These are phyloP conservation scores for Ajuga chamaepitys DNA, from an alignment of 257 asterid species.

Conservation along the genomic window DNA sequence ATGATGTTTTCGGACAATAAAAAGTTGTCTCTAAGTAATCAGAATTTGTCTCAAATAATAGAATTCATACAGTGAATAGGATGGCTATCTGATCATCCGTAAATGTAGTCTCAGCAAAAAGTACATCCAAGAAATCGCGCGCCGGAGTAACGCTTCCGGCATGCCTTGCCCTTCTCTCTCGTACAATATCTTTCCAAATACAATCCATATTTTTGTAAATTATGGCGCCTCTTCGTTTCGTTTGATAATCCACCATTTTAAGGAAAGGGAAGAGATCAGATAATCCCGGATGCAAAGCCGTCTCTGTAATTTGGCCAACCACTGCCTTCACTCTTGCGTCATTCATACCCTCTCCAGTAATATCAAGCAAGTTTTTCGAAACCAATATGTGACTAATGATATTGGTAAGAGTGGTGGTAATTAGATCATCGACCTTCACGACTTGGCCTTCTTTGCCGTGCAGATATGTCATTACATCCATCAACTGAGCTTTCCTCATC, in stretches of 20 bases:
- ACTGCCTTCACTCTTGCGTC: neutral
- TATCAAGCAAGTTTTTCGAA: neutral
- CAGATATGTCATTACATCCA: neutral
- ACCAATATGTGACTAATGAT: too few relatives aligned
- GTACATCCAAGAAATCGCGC: neutral
- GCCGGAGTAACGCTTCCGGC: neutral
- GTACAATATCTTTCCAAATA: neutral
- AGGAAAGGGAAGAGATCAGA: neutral
- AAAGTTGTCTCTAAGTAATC: too few relatives aligned
- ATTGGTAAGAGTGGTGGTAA: too few relatives aligned
- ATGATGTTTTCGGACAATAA: too few relatives aligned
- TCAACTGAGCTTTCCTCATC: neutral
- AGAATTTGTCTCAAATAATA: too few relatives aligned
- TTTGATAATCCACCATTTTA: neutral
- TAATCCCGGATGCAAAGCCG: too few relatives aligned
- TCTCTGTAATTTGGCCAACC: neutral
- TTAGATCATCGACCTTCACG: too few relatives aligned
- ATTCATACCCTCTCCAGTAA: neutral
- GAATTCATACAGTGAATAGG: neutral
- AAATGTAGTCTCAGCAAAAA: too few relatives aligned
- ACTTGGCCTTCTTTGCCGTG: too few relatives aligned
- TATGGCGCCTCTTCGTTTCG: neutral
- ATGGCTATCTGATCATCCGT: neutral
- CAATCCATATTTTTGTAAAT: neutral
- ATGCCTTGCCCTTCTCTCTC: neutral